Conservation (phyloP, 2,329 filamentous ascomycete genomes). For the Ceratocystis eucalypticola region DNA sequence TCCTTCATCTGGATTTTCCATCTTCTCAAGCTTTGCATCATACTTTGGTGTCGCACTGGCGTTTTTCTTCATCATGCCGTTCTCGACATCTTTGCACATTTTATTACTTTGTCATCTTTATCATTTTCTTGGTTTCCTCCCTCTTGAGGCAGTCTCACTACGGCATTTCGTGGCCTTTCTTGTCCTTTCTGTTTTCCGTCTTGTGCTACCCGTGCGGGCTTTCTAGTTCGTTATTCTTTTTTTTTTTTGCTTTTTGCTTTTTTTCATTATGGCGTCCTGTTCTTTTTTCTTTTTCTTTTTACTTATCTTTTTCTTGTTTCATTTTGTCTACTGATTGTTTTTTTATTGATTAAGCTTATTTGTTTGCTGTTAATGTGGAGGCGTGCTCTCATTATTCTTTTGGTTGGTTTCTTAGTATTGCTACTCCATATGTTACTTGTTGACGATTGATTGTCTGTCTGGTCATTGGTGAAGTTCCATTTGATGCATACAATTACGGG, state of each 20-base stretch:
- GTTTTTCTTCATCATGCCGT: constrained; percentile 11
- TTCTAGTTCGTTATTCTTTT: constrained; percentile 21
- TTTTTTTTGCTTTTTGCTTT: constrained; percentile 19
- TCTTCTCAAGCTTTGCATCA: constrained; percentile 15
- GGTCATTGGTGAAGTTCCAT: not conserved
- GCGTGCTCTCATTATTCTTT: constrained; percentile 4
- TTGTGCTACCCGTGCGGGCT: not conserved
- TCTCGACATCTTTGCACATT: constrained; percentile 20
- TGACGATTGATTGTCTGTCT: not conserved
- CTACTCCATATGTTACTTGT: constrained; percentile 7
- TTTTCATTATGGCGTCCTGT: constrained; percentile 5
- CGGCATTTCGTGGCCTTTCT: not conserved
- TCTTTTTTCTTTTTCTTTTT: constrained; percentile 23
- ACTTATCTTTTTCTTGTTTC: constrained; percentile 21
- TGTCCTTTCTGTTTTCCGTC: constrained; percentile 18
- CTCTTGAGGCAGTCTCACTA: not conserved
- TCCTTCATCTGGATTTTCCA: constrained; percentile 12
- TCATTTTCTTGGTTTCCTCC: constrained; percentile 13
- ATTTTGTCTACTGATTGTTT: constrained; percentile 2
- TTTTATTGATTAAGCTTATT: constrained; percentile 15
- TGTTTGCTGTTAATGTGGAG: constrained; percentile 4
- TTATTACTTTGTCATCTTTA: constrained; percentile 25
- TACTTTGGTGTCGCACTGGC: constrained; percentile 17
- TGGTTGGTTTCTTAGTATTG: not conserved
- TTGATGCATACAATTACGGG: not conserved